These are phyloP conservation scores for Ganoderma meredithae DNA, from an alignment of 1,284 basidiomycete species.

Conservation along the genomic window DNA sequence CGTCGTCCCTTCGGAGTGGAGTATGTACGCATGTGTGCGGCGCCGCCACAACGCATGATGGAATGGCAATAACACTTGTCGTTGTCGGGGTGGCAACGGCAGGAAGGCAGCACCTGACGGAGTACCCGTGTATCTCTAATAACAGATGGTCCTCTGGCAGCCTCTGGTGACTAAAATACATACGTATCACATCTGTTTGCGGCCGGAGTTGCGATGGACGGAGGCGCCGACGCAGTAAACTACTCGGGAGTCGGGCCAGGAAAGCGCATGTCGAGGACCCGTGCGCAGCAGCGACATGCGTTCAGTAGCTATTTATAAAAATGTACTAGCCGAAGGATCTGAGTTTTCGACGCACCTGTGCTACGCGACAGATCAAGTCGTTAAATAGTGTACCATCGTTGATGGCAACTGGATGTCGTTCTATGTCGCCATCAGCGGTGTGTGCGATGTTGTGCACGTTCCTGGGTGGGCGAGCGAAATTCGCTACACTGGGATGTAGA, in stretches of 20 bases:
- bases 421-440: not conserved
- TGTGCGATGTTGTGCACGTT: not conserved
- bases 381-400: not conserved
- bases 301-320: constrained; percentile 2
- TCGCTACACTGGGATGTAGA: not conserved
- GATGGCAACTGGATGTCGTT: not conserved
- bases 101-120: not conserved
- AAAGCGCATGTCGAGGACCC: not conserved
- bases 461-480: not conserved
- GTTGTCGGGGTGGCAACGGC: not conserved
- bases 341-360: not conserved
- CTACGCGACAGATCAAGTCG: not conserved
- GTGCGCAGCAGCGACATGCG: not conserved
- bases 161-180: not conserved
- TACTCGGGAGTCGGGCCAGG: not conserved
- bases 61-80: not conserved
- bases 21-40: not conserved
- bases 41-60: not conserved
- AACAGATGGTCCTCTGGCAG: not conserved
- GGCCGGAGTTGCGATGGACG: not conserved
- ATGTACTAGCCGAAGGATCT: not conserved
- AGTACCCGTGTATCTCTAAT: not conserved
- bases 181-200: not conserved
- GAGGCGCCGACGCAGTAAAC: not conserved
- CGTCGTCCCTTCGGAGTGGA: not conserved